These are phyloP conservation scores for Talaromyces albobiverticillius DNA, from an alignment of 2,329 filamentous ascomycete genomes.

Conservation along the genomic window DNA sequence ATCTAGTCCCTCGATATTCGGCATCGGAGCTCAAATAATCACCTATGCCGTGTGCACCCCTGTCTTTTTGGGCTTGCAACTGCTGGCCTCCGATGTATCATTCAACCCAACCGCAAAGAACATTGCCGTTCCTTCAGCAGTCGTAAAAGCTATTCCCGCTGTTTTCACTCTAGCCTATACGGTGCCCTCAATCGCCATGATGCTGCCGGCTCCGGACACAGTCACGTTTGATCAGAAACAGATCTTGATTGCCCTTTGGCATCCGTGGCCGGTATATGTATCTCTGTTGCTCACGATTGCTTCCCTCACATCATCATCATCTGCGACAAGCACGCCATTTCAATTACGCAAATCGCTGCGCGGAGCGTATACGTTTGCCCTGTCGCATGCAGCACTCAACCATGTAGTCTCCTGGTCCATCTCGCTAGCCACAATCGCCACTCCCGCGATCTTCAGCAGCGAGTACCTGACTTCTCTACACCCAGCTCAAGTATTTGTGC, in stretches of 20 bases:
- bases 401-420: constrained; percentile 44
- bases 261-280: constrained; percentile 50
- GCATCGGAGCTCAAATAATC: constrained; percentile 41
- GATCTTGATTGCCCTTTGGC: constrained; percentile 49
- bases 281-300: constrained; percentile 37
- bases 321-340: constrained; percentile 22
- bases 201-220: constrained; percentile 39
- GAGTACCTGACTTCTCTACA: constrained; percentile 33
- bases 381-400: constrained; percentile 37
- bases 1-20: constrained; percentile 35
- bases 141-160: constrained; percentile 37
- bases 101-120: constrained; percentile 32
- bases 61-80: constrained; percentile 42
- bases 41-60: constrained; percentile 46
- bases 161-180: constrained; percentile 44
- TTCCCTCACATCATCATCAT: constrained; percentile 17
- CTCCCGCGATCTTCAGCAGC: constrained; percentile 33
- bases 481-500: constrained; percentile 36
- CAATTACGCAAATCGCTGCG: constrained; percentile 22
- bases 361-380: constrained; percentile 38
- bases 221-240: constrained; percentile 46
- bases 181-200: constrained; percentile 44
- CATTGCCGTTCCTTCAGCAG: constrained; percentile 29
- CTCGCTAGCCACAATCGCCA: constrained; percentile 35
- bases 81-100: constrained; percentile 42